phyloP scores from a whole-genome alignment of 371 early-diverging fungal genomes.

The Circinella umbellata region DNA sequence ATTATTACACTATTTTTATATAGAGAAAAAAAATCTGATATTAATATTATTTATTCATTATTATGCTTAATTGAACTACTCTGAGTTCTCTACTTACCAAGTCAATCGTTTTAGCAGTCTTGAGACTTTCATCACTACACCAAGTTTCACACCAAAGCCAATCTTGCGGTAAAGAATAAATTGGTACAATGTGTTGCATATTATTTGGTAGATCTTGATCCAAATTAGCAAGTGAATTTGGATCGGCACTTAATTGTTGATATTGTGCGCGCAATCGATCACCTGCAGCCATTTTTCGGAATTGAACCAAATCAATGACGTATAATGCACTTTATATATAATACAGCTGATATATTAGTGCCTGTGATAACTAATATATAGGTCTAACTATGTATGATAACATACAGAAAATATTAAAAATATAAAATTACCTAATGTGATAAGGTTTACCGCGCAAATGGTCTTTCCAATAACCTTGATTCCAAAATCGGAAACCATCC shows the following conservation, averaged over 20 bases:
- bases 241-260: slow-evolving; percentile 88
- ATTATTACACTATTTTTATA: slow-evolving; percentile 82
- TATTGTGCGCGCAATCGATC: slow-evolving; percentile 93
- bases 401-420: too few relatives aligned
- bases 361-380: not conserved
- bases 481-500: slow-evolving; percentile 98
- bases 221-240: slow-evolving; percentile 89
- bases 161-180: slow-evolving; percentile 91
- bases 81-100: slow-evolving; percentile 57
- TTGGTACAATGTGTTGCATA: slow-evolving; percentile 90
- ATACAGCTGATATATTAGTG: too few relatives aligned
- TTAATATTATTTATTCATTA: too few relatives aligned
- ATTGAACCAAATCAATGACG: slow-evolving; percentile 89
- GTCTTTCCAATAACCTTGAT: slow-evolving; percentile 91
- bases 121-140: slow-evolving; percentile 88
- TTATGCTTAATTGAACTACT: too few relatives aligned
- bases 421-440: slow-evolving; percentile 71
- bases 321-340: slow-evolving; percentile 77
- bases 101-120: slow-evolving; percentile 94
- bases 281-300: slow-evolving; percentile 93
- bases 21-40: not conserved
- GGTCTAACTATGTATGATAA: too few relatives aligned
- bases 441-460: slow-evolving; percentile 91
- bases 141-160: slow-evolving; percentile 99
- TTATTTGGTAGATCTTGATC: slow-evolving; percentile 98